Conservation (phyloP, 176 grass and related monocot genomes). For the Raddia distichophylla region DNA sequence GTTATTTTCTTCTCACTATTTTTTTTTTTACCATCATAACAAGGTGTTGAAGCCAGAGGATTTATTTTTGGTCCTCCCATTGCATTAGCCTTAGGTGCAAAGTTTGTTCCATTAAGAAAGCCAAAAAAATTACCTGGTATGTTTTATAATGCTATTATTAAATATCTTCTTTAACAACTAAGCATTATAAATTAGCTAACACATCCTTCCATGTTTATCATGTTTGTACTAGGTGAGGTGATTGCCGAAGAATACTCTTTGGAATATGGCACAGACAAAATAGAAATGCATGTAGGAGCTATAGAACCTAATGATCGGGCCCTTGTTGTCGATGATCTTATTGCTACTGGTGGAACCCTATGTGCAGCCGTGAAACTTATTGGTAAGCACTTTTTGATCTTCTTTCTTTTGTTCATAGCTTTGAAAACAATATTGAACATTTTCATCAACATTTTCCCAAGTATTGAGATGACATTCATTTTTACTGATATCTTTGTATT, state of each 20-base stretch:
- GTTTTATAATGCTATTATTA: not conserved
- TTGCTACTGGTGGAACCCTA: constrained; percentile 90
- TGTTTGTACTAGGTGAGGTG: constrained; percentile 71
- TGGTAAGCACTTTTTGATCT: constrained; percentile 44
- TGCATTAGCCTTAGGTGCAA: constrained; percentile 92
- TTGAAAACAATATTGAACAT: not conserved
- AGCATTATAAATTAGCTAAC: constrained; percentile 36
- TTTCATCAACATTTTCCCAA: not conserved
- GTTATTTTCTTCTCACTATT: not conserved
- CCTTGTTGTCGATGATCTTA: constrained; percentile 88
- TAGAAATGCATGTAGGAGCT: constrained; percentile 98
- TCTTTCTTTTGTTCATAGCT: not conserved
- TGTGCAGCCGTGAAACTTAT: constrained; percentile 78
- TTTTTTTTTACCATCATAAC: constrained; percentile 22
- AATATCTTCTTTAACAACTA: not conserved
- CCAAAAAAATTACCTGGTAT: constrained; percentile 95
- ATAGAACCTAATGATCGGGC: constrained; percentile 62
- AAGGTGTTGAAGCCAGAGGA: constrained; percentile 97
- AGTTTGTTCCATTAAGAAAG: constrained; percentile 96
- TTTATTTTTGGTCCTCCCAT: constrained; percentile 97
- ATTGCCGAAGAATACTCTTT: constrained; percentile 89
- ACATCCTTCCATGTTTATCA: constrained; percentile 40
- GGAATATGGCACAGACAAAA: constrained; percentile 90
- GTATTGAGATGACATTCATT: not conserved
- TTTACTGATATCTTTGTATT: too few relatives aligned